phyloP scores from a whole-genome alignment of 208 protist species.

The Trichomonas tenax region DNA sequence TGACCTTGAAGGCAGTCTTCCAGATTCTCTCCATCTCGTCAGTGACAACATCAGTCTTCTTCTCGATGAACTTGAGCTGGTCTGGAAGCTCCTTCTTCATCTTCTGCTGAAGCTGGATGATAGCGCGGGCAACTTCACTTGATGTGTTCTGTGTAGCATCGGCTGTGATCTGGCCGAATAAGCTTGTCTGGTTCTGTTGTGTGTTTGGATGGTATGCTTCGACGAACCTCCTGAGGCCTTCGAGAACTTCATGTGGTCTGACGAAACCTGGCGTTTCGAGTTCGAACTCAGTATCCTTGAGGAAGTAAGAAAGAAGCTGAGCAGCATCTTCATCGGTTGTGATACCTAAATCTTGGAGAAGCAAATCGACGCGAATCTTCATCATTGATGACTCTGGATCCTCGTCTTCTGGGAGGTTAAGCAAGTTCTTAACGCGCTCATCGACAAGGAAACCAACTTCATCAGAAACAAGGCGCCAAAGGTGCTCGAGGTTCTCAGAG shows the following conservation, averaged over 20 bases:
- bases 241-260: background rate
- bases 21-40: constrained; percentile 6
- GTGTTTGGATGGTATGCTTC: background rate
- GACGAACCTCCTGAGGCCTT: background rate
- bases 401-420: background rate
- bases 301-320: background rate
- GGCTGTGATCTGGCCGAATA: background rate
- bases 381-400: background rate
- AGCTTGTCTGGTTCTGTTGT: constrained; percentile 3
- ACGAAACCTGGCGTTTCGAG: constrained; percentile 16
- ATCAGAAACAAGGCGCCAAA: constrained; percentile 1
- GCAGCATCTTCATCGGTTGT: background rate
- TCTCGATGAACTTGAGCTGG: background rate
- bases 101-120: background rate
- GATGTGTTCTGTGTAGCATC: constrained; percentile 19
- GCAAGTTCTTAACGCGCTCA: background rate
- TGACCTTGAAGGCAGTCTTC: background rate
- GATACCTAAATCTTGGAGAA: background rate
- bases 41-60: background rate
- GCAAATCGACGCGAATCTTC: background rate
- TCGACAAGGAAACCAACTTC: constrained; percentile 19
- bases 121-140: background rate
- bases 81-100: background rate
- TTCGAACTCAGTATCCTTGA: constrained; percentile 17
- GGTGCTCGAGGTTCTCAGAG: background rate